phyloP scores from a whole-genome alignment of 2,329 filamentous ascomycete genomes.

The Teratosphaeria nubilosa region DNA sequence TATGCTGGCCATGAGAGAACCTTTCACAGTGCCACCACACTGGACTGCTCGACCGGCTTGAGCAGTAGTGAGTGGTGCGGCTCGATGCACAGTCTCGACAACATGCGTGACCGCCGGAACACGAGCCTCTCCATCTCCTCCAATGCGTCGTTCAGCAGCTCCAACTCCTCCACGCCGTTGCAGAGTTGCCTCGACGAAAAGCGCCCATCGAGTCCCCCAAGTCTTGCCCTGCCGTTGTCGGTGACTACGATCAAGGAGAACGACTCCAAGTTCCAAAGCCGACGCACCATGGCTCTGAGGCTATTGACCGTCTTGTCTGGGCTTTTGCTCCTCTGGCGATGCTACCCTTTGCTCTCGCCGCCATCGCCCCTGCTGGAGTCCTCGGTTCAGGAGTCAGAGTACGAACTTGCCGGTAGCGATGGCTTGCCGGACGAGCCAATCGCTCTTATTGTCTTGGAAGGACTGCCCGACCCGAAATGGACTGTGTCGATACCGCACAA shows the following conservation, averaged over 20 bases:
- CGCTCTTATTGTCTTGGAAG: constrained; percentile 59
- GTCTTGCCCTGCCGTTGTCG: constrained; percentile 14
- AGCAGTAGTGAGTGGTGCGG: neutral
- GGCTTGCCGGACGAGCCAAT: constrained; percentile 61
- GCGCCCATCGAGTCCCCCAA: constrained; percentile 8
- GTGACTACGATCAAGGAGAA: constrained; percentile 15
- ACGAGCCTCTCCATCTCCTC: constrained; percentile 38
- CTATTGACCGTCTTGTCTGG: neutral
- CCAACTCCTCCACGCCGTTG: constrained; percentile 61
- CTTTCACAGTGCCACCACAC: no score
- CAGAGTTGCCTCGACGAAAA: constrained; percentile 54
- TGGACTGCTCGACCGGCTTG: neutral
- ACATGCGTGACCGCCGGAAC: constrained; percentile 38
- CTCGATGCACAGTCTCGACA: constrained; percentile 4
- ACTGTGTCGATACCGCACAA: constrained; percentile 67
- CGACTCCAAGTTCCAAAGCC: constrained; percentile 3
- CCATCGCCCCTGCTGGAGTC: neutral
- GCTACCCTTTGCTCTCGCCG: neutral
- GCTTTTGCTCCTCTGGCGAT: constrained; percentile 7
- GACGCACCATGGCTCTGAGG: constrained; percentile 8
- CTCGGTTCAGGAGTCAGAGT: constrained; percentile 25
- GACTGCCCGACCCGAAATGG: constrained; percentile 58
- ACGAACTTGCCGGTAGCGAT: constrained; percentile 56
- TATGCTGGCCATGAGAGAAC: neutral
- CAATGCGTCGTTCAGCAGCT: constrained; percentile 52